Evolutionary conservation across 2,329 filamentous ascomycete genomes (phyloP), one percentile per base, ranked within the genome.

Genomic region (Xylariaceae sp.): DNA sequence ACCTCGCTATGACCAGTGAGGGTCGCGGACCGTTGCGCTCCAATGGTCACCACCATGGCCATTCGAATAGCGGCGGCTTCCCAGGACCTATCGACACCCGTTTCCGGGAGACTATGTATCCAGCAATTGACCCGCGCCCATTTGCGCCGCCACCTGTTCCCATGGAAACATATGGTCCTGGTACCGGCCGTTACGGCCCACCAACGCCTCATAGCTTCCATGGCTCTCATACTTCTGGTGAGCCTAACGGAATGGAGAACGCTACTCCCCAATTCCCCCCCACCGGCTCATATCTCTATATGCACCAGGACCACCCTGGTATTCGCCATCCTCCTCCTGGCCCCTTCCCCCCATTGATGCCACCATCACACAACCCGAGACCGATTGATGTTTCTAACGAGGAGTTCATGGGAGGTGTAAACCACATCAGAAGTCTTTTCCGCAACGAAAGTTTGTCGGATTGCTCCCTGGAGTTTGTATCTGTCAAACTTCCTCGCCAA

Each of bases 171-270:
- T 74, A 72, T 50, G 70, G 71, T 15, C 73, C 72, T n/a, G 62
- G 58, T 64, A 64, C 58, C 53, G 66, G 59, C 66, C 74, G 62
- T 64, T 81, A 82, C 67, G 80, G 79, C 2, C 80, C 83, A 1
- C 78, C 80, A 1, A 84, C 82, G 1, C 80, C 83, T 3, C 83
- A 83, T 62, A 86, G 83, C 70, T 84, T 84, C 66, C 84, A 85
- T 57, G 83, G 80, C 41, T 86, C 84, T 2, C 84, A 85, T 61
- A 78, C 82, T 41, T 84, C 83, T 1, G 76, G 73, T 4, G 77
- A 78, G 49, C 76, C 73, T 13, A 75, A 73, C 35, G 75, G 73
- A 58, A 69, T 76, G 56, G 73, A 71, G 30, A 77, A 76, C 61
- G 76, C 74, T 47, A 68, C 73, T 53, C 67, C 74, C 34, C 73